These are phyloP conservation scores for Phaeosphaeriaceae sp. DNA, from an alignment of 2,329 filamentous ascomycete species.

Conservation along the genomic window DNA sequence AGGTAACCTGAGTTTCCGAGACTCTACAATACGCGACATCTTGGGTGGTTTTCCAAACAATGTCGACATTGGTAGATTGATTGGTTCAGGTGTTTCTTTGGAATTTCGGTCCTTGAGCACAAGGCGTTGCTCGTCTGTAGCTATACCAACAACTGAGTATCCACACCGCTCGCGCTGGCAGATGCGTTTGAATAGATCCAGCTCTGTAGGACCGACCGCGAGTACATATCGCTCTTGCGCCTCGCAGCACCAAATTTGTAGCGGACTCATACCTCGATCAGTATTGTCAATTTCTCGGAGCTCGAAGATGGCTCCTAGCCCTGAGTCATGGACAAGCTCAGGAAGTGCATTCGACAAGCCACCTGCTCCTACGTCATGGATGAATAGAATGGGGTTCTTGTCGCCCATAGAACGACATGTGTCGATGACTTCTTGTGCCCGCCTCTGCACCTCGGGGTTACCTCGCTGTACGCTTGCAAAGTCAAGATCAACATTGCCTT, in stretches of 20 bases:
- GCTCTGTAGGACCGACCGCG: slow-evolving; percentile 78
- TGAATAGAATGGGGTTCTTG: slow-evolving; percentile 91
- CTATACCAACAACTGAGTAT: slow-evolving; percentile 88
- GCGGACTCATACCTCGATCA: slow-evolving; percentile 88
- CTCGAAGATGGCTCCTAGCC: slow-evolving; percentile 89
- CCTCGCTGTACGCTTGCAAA: slow-evolving; percentile 97
- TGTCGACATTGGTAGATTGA: slow-evolving; percentile 86
- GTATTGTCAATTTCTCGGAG: slow-evolving; percentile 92
- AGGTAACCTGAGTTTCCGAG: slow-evolving; percentile 70
- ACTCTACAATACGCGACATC: slow-evolving; percentile 75
- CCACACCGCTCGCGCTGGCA: slow-evolving; percentile 84
- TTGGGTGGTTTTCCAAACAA: slow-evolving; percentile 89
- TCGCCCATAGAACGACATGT: slow-evolving; percentile 84
- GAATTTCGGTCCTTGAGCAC: slow-evolving; percentile 84
- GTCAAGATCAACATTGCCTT: slow-evolving; percentile 89
- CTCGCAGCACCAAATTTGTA: slow-evolving; percentile 98
- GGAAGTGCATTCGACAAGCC: slow-evolving; percentile 85
- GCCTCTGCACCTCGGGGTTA: slow-evolving; percentile 93
- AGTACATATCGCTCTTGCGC: slow-evolving; percentile 96
- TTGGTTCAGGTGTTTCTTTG: slow-evolving; percentile 74
- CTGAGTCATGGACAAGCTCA: slow-evolving; percentile 89
- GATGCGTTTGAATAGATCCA: slow-evolving; percentile 75
- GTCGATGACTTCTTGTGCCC: slow-evolving; percentile 98
- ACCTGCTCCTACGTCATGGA: slow-evolving; percentile 96
- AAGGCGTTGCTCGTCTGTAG: slow-evolving; percentile 74